phyloP scores from a whole-genome alignment of 1,139 yeast genomes.

The Geotrichum aggregatum region DNA sequence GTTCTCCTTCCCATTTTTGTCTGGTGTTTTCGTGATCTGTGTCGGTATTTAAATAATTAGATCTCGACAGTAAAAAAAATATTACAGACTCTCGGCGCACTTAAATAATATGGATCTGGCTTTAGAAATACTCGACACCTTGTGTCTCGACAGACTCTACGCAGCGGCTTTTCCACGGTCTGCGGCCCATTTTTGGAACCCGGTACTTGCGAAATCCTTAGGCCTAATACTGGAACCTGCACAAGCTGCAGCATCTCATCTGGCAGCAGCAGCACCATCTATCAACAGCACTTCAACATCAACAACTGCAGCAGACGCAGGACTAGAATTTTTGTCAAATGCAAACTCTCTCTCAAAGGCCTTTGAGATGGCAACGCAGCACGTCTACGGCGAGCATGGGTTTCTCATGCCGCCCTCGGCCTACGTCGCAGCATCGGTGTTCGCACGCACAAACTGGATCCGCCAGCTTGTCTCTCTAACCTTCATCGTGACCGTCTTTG shows the following conservation, averaged over 20 bases:
- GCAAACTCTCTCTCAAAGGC: constrained; percentile 20
- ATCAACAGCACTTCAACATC: too few relatives aligned
- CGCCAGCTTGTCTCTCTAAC: constrained; percentile 70
- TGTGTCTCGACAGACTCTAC: constrained; percentile 64
- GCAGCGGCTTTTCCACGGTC: constrained; percentile 61
- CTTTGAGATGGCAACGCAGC: constrained; percentile 19
- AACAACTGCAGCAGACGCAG: too few relatives aligned
- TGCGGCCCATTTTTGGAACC: constrained; percentile 13
- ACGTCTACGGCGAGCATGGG: constrained; percentile 49
- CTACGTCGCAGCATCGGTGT: constrained; percentile 56
- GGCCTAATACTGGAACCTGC: too few relatives aligned
- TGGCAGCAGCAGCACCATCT: too few relatives aligned
- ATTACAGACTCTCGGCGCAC: too few relatives aligned
- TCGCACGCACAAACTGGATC: constrained; percentile 65
- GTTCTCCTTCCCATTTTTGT: background rate
- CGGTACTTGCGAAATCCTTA: constrained; percentile 13
- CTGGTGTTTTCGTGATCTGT: background rate
- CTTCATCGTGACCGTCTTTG: constrained; percentile 72
- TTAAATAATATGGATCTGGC: constrained; percentile 89
- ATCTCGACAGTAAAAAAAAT: background rate
- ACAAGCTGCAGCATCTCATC: background rate
- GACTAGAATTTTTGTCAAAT: constrained; percentile 4
- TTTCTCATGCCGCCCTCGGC: constrained; percentile 48
- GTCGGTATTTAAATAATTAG: background rate
- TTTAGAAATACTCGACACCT: constrained; percentile 71